Conservation (phyloP, 768 basidiomycete genomes). For the Tricholoma sp. region DNA sequence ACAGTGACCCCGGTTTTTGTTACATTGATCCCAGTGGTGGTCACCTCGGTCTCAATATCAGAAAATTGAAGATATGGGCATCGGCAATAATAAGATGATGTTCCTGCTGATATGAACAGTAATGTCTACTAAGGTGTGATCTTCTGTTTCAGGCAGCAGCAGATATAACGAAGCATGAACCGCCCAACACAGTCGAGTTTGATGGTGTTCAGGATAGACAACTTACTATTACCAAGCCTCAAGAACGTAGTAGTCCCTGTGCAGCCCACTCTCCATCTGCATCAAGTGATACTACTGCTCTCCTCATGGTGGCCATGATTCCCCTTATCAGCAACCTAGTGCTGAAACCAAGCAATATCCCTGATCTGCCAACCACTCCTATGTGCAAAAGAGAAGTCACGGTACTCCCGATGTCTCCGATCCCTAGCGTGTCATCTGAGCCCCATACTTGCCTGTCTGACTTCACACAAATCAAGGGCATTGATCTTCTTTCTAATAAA, state of each 20-base stretch:
- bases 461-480: neutral
- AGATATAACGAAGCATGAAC: constrained; percentile 10
- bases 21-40: constrained; percentile 5
- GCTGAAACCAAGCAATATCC: neutral
- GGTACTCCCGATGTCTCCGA: neutral
- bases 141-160: constrained; percentile 11
- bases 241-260: constrained; percentile 1
- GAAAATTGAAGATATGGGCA: constrained; percentile 10
- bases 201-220: constrained; percentile 8
- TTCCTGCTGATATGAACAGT: neutral
- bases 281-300: neutral
- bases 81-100: constrained; percentile 7
- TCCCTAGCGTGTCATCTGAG: neutral
- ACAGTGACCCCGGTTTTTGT: constrained; percentile 11
- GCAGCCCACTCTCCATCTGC: neutral
- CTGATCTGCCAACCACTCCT: neutral
- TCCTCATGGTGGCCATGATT: neutral
- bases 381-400: no score
- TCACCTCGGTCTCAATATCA: constrained; percentile 10
- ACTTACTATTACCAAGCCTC: neutral
- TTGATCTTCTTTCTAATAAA: constrained; percentile 1
- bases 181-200: constrained; percentile 10
- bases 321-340: neutral
- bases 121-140: neutral
- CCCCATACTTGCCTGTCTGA: constrained; percentile 1